phyloP scores from a whole-genome alignment of 768 basidiomycete genomes.

The Hirschioporus abietinus region DNA sequence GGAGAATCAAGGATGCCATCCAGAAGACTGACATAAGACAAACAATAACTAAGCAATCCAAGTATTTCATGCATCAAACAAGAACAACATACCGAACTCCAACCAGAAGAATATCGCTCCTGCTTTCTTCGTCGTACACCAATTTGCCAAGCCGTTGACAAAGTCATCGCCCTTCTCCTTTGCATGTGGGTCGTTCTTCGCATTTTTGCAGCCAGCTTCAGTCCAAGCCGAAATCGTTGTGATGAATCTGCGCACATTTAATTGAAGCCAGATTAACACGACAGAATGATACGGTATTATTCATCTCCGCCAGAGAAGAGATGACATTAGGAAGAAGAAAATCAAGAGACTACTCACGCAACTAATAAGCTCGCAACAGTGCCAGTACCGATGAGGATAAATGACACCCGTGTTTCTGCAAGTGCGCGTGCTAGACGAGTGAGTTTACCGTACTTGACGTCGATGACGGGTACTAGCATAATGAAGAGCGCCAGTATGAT shows the following conservation, averaged over 20 bases:
- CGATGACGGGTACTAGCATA: constrained; percentile 70
- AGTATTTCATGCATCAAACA: background rate
- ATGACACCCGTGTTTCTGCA: constrained; percentile 75
- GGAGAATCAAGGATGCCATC: constrained; percentile 60
- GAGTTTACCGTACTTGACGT: constrained; percentile 83
- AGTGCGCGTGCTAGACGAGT: constrained; percentile 73
- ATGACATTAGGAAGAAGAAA: constrained; percentile 13
- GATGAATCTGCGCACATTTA: constrained; percentile 45
- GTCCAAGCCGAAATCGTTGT: constrained; percentile 85
- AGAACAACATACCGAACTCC: constrained; percentile 52
- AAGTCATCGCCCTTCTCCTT: constrained; percentile 57
- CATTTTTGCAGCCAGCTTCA: constrained; percentile 81
- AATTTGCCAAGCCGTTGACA: constrained; percentile 61
- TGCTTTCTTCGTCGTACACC: constrained; percentile 93
- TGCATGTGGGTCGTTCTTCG: constrained; percentile 76
- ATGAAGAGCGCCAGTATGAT: constrained; percentile 73
- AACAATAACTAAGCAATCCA: constrained; percentile 10
- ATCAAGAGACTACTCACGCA: constrained; percentile 47
- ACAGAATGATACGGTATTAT: constrained; percentile 18
- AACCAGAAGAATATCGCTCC: constrained; percentile 89
- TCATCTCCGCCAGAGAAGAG: too few relatives aligned
- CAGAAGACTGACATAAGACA: constrained; percentile 55
- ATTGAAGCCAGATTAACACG: background rate
- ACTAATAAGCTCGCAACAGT: constrained; percentile 63
- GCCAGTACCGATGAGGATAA: constrained; percentile 77